A percentile compares a stretch with the other conserved stretches of the same genome.
phyloP scores from a whole-genome alignment of 495 filamentous ascomycete genomes.

The Amphirosellinia nigrospora region DNA sequence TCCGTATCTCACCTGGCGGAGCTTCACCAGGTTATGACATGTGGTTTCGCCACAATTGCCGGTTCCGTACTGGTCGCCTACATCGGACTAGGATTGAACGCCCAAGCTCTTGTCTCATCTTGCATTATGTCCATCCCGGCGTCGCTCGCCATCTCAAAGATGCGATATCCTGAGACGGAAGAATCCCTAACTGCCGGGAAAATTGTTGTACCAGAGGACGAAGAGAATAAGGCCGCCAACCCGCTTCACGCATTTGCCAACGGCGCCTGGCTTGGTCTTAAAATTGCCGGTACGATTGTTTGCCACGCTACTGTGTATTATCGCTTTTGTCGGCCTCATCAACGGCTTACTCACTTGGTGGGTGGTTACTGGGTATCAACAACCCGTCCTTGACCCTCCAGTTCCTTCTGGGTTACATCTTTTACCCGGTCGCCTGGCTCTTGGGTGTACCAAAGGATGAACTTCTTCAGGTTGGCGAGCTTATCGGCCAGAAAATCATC shows the following conservation, averaged over 20 bases:
- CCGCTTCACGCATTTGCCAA: slow-evolving; percentile 84
- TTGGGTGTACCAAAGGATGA: slow-evolving; percentile 81
- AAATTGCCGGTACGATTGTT: slow-evolving; percentile 88
- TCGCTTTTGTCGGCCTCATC: slow-evolving; percentile 75
- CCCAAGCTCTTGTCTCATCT: slow-evolving; percentile 86
- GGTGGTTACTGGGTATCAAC: slow-evolving; percentile 79
- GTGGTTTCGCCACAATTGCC: slow-evolving; percentile 66
- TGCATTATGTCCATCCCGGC: slow-evolving; percentile 94
- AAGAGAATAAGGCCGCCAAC: slow-evolving; percentile 74
- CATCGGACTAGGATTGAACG: slow-evolving; percentile 77
- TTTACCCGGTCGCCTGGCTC: slow-evolving; percentile 84
- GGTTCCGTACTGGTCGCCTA: slow-evolving; percentile 83
- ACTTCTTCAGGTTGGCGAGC: slow-evolving; percentile 72
- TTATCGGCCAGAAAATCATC: slow-evolving; percentile 86
- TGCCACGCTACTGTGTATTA: slow-evolving; percentile 80
- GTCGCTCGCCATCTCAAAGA: slow-evolving; percentile 82
- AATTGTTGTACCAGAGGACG: slow-evolving; percentile 77
- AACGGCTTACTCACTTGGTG: slow-evolving; percentile 88
- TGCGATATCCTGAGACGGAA: slow-evolving; percentile 87
- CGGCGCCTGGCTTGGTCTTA: slow-evolving; percentile 86
- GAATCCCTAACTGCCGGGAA: slow-evolving; percentile 80
- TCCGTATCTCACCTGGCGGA: slow-evolving; percentile 82
- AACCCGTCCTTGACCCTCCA: slow-evolving; percentile 72
- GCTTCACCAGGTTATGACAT: slow-evolving; percentile 89
- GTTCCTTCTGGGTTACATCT: slow-evolving; percentile 80